Conservation (phyloP, 2,329 filamentous ascomycete genomes). For the Trichoderma endophyticum region DNA sequence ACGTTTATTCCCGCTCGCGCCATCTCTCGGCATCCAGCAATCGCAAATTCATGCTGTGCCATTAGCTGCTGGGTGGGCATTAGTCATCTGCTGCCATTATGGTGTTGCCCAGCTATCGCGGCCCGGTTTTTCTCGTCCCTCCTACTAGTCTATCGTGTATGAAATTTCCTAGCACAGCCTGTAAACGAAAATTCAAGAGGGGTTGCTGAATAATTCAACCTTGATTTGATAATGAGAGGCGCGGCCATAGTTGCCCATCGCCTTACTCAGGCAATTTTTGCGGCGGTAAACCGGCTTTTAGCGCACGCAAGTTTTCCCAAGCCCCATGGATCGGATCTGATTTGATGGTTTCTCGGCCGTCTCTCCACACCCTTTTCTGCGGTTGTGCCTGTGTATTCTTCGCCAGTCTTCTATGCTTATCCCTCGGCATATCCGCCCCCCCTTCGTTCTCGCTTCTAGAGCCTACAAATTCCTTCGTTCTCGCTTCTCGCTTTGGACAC, state of each 20-base stretch:
- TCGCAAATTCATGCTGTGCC: background rate
- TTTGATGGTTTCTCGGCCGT: background rate
- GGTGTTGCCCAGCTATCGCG: background rate
- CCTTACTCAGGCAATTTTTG: background rate
- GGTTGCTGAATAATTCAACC: background rate
- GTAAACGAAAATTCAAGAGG: background rate
- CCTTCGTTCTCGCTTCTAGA: background rate
- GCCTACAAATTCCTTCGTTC: background rate
- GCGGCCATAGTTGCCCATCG: background rate
- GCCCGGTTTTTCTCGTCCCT: background rate
- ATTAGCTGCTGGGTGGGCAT: background rate
- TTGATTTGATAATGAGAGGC: background rate
- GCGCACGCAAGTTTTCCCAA: background rate
- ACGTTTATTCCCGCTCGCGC: background rate
- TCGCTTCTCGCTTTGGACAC: background rate
- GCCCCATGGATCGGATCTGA: background rate
- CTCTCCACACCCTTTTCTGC: background rate
- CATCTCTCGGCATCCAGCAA: background rate
- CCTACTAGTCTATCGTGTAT: background rate
- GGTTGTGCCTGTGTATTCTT: background rate
- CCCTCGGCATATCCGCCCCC: background rate
- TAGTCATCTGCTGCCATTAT: background rate
- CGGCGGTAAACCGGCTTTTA: background rate
- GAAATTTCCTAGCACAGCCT: background rate
- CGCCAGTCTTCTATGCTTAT: background rate